These are phyloP conservation scores for Linum usitatissimum DNA, from an alignment of 345 rosid genomes.

Conservation along the genomic window DNA sequence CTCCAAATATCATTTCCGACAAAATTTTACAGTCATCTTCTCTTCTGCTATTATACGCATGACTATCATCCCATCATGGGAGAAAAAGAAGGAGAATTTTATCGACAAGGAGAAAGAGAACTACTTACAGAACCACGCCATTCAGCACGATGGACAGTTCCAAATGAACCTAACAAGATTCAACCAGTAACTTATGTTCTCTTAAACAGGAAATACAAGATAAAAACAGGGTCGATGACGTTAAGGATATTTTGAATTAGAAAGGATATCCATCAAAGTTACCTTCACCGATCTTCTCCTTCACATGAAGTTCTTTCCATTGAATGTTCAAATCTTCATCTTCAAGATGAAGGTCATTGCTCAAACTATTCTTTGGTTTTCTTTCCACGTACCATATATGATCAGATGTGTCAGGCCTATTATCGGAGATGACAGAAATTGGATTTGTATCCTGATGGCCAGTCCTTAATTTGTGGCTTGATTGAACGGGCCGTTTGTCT, in stretches of 20 bases:
- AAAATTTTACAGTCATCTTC: neutral
- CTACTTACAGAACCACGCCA: slow-evolving; percentile 23
- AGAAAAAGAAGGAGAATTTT: neutral
- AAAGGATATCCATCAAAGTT: slow-evolving; percentile 5
- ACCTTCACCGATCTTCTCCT: slow-evolving; percentile 22
- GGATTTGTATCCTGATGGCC: slow-evolving; percentile 11
- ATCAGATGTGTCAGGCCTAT: slow-evolving; percentile 7
- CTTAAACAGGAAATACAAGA: slow-evolving; percentile 2
- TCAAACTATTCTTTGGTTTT: slow-evolving; percentile 11
- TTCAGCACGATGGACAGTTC: slow-evolving; percentile 20
- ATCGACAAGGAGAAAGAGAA: neutral
- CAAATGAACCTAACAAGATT: slow-evolving; percentile 20
- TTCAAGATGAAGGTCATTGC: slow-evolving; percentile 15
- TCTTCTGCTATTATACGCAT: neutral
- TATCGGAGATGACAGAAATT: slow-evolving; percentile 11
- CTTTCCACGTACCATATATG: slow-evolving; percentile 7
- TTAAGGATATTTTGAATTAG: neutral
- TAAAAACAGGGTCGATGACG: neutral
- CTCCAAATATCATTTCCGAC: neutral
- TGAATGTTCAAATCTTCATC: slow-evolving; percentile 18
- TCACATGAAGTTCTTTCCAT: slow-evolving; percentile 19
- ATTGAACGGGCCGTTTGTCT: slow-evolving; percentile 8
- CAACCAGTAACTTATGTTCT: slow-evolving; percentile 10
- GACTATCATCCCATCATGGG: neutral
- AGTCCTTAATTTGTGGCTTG: slow-evolving; percentile 9